Evolutionary conservation across 345 rosid genomes (phyloP).

Genomic region (Ricinus communis): DNA sequence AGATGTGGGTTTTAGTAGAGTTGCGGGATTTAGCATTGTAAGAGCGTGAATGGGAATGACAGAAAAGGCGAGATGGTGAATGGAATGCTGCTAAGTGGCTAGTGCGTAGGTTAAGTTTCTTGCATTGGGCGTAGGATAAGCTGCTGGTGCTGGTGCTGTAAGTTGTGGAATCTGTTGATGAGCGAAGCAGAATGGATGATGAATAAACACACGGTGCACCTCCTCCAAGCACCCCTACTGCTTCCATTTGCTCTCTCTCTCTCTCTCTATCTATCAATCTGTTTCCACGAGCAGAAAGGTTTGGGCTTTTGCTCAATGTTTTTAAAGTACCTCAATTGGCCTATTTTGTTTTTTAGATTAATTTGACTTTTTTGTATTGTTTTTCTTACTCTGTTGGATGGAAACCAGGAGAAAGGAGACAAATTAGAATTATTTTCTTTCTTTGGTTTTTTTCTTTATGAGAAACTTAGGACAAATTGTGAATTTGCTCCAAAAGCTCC

Average conservation of each 20-base stretch:
- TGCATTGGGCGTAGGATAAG: constrained; percentile 20
- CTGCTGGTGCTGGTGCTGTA: constrained; percentile 5
- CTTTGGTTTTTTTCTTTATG: no score
- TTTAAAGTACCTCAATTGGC: no score
- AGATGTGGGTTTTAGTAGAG: constrained; percentile 53
- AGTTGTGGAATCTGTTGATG: constrained; percentile 3
- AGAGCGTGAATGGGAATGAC: constrained; percentile 38
- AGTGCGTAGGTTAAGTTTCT: constrained; percentile 28
- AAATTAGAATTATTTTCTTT: no score
- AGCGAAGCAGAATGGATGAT: constrained; percentile 4
- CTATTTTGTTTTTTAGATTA: no score
- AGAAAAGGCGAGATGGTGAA: constrained; percentile 54
- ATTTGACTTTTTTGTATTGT: no score
- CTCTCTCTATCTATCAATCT: background rate
- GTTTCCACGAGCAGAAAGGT: no score
- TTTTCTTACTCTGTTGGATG: no score
- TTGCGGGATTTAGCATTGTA: constrained; percentile 30
- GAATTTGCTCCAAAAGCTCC: no score
- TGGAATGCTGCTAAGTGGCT: constrained; percentile 47
- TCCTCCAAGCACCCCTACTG: constrained; percentile 27
- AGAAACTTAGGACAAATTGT: no score
- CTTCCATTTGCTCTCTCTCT: constrained; percentile 31
- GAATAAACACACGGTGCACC: constrained; percentile 15
- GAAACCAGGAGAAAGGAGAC: no score
- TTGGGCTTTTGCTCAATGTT: no score